These are phyloP conservation scores for Cutaneotrichosporon mucoides DNA, from an alignment of 1,284 basidiomycete genomes.

Conservation along the genomic window DNA sequence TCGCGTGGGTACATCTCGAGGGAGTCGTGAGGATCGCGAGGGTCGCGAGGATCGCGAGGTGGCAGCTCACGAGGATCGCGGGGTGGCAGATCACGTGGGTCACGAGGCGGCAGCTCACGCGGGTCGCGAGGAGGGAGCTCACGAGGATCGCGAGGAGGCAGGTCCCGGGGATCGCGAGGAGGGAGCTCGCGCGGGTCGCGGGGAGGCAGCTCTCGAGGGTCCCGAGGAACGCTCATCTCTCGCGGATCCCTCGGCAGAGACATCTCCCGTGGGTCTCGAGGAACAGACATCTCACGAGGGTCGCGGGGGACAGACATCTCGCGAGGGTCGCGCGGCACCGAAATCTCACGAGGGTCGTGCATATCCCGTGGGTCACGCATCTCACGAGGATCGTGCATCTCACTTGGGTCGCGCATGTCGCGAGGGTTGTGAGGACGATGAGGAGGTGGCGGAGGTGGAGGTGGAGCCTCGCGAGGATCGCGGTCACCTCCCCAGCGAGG, in stretches of 20 bases:
- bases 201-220: slow-evolving; percentile 3
- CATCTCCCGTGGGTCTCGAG: slow-evolving; percentile 3
- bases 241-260: not conserved
- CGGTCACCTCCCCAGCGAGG: slow-evolving; percentile 13
- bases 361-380: slow-evolving; percentile 7
- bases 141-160: not conserved
- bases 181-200: slow-evolving; percentile 7
- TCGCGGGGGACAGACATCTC: not conserved
- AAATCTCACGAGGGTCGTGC: slow-evolving; percentile 7
- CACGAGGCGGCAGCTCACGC: slow-evolving; percentile 1
- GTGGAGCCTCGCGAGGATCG: not conserved
- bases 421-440: slow-evolving; percentile 8
- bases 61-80: slow-evolving; percentile 4
- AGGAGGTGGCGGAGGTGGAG: not conserved
- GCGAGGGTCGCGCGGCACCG: slow-evolving; percentile 2
- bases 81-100: slow-evolving; percentile 4
- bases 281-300: slow-evolving; percentile 2
- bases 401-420: slow-evolving; percentile 4
- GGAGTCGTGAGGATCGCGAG: slow-evolving; percentile 6
- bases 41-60: slow-evolving; percentile 4
- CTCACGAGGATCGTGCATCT: slow-evolving; percentile 6
- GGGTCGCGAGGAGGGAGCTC: slow-evolving; percentile 5
- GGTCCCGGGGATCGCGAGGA: not conserved
- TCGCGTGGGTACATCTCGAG: slow-evolving; percentile 3
- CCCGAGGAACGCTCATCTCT: not conserved